Percentiles rank a stretch among this genome's conserved stretches.
Conservation (phyloP, 2,329 filamentous ascomycete species). For the Claviceps digitariae region DNA sequence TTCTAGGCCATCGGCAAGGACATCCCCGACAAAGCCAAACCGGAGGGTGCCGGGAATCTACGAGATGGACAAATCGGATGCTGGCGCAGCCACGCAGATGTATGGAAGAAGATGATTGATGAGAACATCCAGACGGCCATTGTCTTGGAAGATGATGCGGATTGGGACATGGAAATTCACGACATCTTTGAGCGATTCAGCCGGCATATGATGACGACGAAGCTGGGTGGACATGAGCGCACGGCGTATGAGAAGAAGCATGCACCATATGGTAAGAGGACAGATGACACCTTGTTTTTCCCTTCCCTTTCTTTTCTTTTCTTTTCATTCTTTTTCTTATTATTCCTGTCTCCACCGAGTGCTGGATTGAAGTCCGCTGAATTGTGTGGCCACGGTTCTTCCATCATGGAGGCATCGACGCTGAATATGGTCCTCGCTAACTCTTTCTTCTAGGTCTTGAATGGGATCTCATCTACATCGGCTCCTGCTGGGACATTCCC, state of each 20-base stretch:
- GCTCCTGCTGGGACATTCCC: conserved; percentile 3
- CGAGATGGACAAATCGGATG: background rate
- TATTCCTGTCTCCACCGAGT: too few species aligned
- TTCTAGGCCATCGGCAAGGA: background rate
- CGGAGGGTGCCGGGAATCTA: background rate
- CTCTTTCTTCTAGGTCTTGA: background rate
- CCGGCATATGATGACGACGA: background rate
- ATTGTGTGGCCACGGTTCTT: too few species aligned
- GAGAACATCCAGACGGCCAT: conserved; percentile 2
- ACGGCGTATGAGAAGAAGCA: background rate
- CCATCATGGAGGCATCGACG: too few species aligned
- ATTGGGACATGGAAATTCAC: conserved; percentile 2
- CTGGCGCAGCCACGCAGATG: conserved; percentile 1
- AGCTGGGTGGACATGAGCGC: background rate
- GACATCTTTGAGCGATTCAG: background rate
- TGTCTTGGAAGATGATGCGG: conserved; percentile 2
- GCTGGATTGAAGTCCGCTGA: background rate
- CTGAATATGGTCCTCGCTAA: too few species aligned
- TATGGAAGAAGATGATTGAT: conserved; percentile 1
- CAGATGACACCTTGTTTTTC: too few species aligned
- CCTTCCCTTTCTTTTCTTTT: background rate
- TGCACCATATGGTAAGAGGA: conserved; percentile 1
- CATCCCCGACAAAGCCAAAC: background rate
- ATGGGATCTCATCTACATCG: conserved; percentile 1
- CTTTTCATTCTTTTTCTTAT: background rate